Percentiles rank a stretch among this genome's conserved stretches.
These are phyloP conservation scores for Sonneratia caseolaris DNA, from an alignment of 345 rosid species.

Conservation along the genomic window DNA sequence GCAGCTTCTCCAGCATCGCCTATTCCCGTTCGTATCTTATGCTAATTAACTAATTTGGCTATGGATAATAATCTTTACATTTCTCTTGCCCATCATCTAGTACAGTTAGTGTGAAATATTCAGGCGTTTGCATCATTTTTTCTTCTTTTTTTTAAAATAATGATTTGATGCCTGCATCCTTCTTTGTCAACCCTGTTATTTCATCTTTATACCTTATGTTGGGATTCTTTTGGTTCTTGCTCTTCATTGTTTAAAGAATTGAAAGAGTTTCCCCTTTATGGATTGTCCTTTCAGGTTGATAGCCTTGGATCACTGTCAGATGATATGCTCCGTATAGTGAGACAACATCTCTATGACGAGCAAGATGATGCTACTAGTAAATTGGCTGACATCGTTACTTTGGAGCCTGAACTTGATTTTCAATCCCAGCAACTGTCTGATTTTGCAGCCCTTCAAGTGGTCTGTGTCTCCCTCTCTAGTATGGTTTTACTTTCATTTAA, in stretches of 20 bases:
- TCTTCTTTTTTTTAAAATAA: no score
- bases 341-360: slow-evolving; percentile 43
- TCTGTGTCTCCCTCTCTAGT: slow-evolving; percentile 10
- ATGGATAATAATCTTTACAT: neutral
- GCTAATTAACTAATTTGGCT: neutral
- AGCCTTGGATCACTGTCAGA: slow-evolving; percentile 51
- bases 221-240: neutral
- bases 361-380: slow-evolving; percentile 81
- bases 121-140: no score
- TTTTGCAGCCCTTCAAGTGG: slow-evolving; percentile 30
- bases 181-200: neutral
- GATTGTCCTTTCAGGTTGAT: slow-evolving; percentile 40
- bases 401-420: slow-evolving; percentile 32
- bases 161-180: neutral
- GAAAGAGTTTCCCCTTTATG: neutral
- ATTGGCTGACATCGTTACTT: slow-evolving; percentile 27
- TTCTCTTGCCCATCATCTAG: neutral
- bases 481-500: slow-evolving; percentile 1
- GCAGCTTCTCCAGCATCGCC: slow-evolving; percentile 58
- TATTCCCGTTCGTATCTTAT: slow-evolving; percentile 37
- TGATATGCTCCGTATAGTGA: slow-evolving; percentile 43
- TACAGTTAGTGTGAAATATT: no score
- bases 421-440: slow-evolving; percentile 23
- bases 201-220: neutral
- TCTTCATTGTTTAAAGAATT: neutral